A percentile compares a stretch with the other conserved stretches of the same genome.
phyloP scores from a whole-genome alignment of 116 monocot species.

The Iris pallida region DNA sequence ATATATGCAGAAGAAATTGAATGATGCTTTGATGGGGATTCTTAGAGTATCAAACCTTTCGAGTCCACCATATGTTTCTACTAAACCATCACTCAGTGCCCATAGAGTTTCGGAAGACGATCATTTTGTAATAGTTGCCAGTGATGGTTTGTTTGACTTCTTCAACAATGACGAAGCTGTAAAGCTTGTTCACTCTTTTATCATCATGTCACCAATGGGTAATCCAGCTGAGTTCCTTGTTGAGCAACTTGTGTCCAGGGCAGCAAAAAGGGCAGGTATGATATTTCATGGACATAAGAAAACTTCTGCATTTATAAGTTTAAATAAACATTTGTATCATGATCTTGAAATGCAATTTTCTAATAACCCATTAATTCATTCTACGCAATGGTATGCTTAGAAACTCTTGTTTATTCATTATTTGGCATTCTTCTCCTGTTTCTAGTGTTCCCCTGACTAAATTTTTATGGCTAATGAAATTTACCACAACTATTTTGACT shows the following conservation, averaged over 20 bases:
- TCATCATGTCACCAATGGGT: slow-evolving; percentile 13
- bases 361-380: too few relatives aligned
- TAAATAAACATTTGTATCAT: too few relatives aligned
- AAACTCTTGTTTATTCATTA: too few relatives aligned
- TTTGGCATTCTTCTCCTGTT: too few relatives aligned
- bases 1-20: slow-evolving; percentile 29
- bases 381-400: too few relatives aligned
- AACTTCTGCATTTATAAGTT: too few relatives aligned
- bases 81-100: slow-evolving; percentile 11
- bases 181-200: slow-evolving; percentile 20
- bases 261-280: slow-evolving; percentile 40
- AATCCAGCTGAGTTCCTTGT: slow-evolving; percentile 41
- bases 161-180: slow-evolving; percentile 33
- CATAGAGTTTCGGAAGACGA: slow-evolving; percentile 25
- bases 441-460: too few relatives aligned
- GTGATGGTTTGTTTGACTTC: slow-evolving; percentile 45
- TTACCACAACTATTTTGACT: too few relatives aligned
- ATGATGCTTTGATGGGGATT: slow-evolving; percentile 39
- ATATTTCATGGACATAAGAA: too few relatives aligned
- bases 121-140: slow-evolving; percentile 26
- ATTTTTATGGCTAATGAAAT: too few relatives aligned
- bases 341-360: too few relatives aligned
- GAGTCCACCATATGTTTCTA: slow-evolving; percentile 27
- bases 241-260: slow-evolving; percentile 34
- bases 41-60: slow-evolving; percentile 24